Evolutionary conservation across 1,139 yeast species (phyloP), one percentile per base, ranked within the genome.

Genomic region (Lodderomyces theae): DNA sequence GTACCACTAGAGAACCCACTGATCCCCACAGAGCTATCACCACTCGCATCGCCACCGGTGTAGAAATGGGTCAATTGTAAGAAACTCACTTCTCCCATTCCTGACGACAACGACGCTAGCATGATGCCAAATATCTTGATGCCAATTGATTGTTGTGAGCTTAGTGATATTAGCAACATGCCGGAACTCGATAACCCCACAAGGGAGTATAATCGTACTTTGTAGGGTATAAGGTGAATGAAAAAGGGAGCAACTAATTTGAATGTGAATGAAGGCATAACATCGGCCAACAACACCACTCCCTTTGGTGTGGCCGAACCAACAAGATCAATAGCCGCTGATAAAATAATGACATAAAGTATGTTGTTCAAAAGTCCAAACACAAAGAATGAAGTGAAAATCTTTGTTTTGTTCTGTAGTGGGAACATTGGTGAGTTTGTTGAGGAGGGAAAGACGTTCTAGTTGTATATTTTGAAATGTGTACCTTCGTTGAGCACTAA

Each of bases 1-100:
- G 97, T 92, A 0, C 98, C 98, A 11, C 89, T 77, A 28, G 95
- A 85, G 77, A 94, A 92, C 0, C 95, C 97, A 37, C 86, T 81
- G 36, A 92, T 69, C 2, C 96, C 73, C 38, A 51, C 42, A 15
- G 63, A 57, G n/a, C 18, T 28, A 16, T 26, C 38, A 5, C 28
- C 32, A 11, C 7, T 15, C n/a, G 18, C 16, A 12, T 12, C 13
- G 5, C 25, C 35, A 13, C 11, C 25, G 15, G 70, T 70, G 53
- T 76, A 82, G 51, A 66, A 79, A 57, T 88, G 95, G 1, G 96
- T 86, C 58, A 92, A 66, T 57, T 86, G 95, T 38, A 92, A 63
- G 50, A 90, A 92, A 0, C 96, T 86, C 13, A 86, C 70, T 56
- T 92, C 98, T 0, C 98, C 98, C 21, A 89, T 63, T 0, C 97